These are phyloP conservation scores for Grosmannia huntii DNA, from an alignment of 2,329 filamentous ascomycete genomes.

Conservation along the genomic window DNA sequence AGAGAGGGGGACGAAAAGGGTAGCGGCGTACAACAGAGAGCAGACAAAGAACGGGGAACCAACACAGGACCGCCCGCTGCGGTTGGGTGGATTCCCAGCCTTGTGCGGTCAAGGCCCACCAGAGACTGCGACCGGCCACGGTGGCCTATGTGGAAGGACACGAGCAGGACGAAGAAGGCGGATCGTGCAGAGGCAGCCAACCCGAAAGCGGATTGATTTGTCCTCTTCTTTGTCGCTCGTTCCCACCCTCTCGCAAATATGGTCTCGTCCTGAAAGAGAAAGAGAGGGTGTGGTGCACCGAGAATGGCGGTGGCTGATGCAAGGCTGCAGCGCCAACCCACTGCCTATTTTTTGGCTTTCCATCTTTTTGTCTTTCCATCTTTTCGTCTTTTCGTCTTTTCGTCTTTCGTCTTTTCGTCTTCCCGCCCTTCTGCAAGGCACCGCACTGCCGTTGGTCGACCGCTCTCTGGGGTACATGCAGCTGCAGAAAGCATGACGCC, in stretches of 20 bases:
- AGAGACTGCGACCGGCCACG: neutral
- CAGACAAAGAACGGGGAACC: neutral
- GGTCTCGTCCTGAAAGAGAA: too few species aligned
- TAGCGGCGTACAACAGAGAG: neutral
- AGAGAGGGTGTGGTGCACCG: too few species aligned
- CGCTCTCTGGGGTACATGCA: neutral
- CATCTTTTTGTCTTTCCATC: too few species aligned
- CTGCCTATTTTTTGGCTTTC: neutral
- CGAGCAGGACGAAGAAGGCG: too few species aligned
- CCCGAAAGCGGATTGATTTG: too few species aligned
- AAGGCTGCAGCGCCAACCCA: neutral
- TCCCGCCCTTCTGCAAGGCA: slow-evolving; percentile 1
- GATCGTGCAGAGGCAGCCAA: too few species aligned
- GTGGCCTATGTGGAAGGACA: neutral
- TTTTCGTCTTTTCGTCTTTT: too few species aligned
- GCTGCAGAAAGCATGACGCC: neutral
- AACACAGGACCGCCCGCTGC: neutral
- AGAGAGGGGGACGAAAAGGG: neutral
- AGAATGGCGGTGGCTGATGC: too few species aligned
- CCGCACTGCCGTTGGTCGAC: neutral
- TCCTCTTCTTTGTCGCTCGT: too few species aligned
- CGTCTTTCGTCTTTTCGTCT: too few species aligned
- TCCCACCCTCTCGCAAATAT: too few species aligned
- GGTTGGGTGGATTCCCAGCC: neutral
- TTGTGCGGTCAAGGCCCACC: neutral